Conservation (phyloP, 225 moss, liverwort and hornwort genomes). For the Asterella californica region DNA sequence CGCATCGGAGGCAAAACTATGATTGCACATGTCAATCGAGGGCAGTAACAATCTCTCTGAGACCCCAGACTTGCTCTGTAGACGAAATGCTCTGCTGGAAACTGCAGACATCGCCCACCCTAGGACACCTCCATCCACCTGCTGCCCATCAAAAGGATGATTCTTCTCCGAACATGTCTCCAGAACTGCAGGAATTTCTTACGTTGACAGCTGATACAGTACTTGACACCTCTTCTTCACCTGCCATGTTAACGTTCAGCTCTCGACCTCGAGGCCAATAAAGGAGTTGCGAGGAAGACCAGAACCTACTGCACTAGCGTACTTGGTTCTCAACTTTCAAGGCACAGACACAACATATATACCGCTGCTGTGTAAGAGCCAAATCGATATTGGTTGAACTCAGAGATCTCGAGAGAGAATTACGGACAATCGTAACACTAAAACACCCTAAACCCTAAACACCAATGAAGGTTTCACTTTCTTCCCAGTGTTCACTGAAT, state of each 20-base stretch:
- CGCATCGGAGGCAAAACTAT: conserved; percentile 62
- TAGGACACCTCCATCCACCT: conserved; percentile 49
- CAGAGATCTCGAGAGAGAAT: too few relatives aligned
- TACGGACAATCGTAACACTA: too few relatives aligned
- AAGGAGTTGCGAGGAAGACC: too few relatives aligned
- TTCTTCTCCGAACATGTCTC: conserved; percentile 24
- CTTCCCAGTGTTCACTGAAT: background rate
- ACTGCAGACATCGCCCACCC: conserved; percentile 78
- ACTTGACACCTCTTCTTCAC: conserved; percentile 51
- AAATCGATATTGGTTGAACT: too few relatives aligned
- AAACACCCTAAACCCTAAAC: too few relatives aligned
- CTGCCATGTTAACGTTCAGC: background rate
- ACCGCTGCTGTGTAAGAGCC: too few relatives aligned
- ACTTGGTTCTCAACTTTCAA: too few relatives aligned
- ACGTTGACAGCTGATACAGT: conserved; percentile 42
- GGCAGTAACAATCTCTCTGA: conserved; percentile 53
- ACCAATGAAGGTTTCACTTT: background rate
- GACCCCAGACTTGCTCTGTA: conserved; percentile 29
- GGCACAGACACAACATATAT: too few relatives aligned
- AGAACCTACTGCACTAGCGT: too few relatives aligned
- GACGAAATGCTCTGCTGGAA: conserved; percentile 65
- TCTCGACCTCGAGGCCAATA: background rate
- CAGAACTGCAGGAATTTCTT: conserved; percentile 43
- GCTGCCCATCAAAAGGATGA: conserved; percentile 47
- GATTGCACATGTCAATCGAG: conserved; percentile 76